A percentile compares a stretch with the other conserved stretches of the same genome.
Conservation (phyloP, 371 early-diverging fungal species). For the Syncephalastrum monosporum region DNA sequence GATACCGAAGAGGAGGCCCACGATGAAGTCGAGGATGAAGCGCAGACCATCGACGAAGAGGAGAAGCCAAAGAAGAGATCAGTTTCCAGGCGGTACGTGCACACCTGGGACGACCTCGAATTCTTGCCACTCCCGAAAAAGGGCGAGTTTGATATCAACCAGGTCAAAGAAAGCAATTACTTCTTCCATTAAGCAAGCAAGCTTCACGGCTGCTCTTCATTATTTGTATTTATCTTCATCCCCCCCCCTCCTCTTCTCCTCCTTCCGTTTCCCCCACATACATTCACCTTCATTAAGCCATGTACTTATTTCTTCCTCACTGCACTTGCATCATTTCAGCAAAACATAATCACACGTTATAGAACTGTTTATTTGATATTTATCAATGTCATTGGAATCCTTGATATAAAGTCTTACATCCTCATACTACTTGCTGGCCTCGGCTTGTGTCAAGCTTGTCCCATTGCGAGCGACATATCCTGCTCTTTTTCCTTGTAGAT, state of each 20-base stretch:
- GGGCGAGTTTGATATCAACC: conserved; percentile 83
- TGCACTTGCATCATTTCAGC: too few species aligned
- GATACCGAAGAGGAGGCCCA: conserved; percentile 13
- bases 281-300: too few species aligned
- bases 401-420: too few species aligned
- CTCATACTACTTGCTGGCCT: too few species aligned
- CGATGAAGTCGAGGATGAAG: conserved; percentile 13
- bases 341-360: too few species aligned
- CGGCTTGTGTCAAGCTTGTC: too few species aligned
- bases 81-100: conserved; percentile 31
- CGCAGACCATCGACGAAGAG: conserved; percentile 17
- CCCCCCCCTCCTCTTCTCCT: not conserved
- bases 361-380: too few species aligned
- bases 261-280: not conserved
- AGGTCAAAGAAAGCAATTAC: conserved; percentile 82
- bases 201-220: too few species aligned
- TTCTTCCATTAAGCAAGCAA: conserved; percentile 76
- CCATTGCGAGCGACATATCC: too few species aligned
- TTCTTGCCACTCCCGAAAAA: conserved; percentile 76
- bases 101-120: conserved; percentile 69
- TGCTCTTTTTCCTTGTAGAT: too few species aligned
- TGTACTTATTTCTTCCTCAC: too few species aligned
- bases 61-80: conserved; percentile 10
- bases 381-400: too few species aligned
- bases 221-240: conserved; percentile 6